phyloP scores from a whole-genome alignment of 441 rosid genomes.

The Mallotus repandus region DNA sequence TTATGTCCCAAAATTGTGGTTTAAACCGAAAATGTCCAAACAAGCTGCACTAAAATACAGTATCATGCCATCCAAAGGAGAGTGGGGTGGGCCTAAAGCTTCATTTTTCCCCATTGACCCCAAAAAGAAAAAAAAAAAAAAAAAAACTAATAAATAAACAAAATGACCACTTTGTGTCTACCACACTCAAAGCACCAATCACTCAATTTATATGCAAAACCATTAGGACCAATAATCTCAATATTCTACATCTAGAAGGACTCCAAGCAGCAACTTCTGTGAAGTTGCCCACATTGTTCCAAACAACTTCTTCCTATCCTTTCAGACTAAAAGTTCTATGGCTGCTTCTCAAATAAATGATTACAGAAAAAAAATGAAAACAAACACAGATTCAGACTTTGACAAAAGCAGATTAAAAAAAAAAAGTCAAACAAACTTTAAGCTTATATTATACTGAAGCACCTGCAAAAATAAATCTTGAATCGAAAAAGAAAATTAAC shows the following conservation, averaged over 20 bases:
- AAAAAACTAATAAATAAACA: conserved; percentile 22
- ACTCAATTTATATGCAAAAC: neutral
- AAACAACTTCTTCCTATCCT: neutral
- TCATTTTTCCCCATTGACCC: conserved; percentile 27
- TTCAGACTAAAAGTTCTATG: conserved; percentile 2
- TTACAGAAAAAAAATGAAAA: neutral
- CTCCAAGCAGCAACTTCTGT: conserved; percentile 9
- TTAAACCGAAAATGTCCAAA: conserved; percentile 20
- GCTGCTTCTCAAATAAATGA: neutral
- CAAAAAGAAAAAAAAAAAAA: neutral
- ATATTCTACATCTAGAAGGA: conserved; percentile 28
- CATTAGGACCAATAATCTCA: neutral
- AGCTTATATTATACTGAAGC: neutral
- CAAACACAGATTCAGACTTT: neutral
- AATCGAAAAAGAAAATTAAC: neutral
- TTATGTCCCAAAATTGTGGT: conserved; percentile 17
- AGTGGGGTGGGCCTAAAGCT: conserved; percentile 24
- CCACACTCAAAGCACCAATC: conserved; percentile 15
- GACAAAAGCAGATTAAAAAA: neutral
- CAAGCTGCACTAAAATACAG: neutral
- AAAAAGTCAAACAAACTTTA: too few species aligned
- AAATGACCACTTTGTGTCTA: conserved; percentile 20
- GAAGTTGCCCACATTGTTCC: neutral
- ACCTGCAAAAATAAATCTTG: neutral
- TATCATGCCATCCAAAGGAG: conserved; percentile 11